Percentiles rank a stretch among this genome's conserved stretches.
Conservation (phyloP, 768 basidiomycete species). For the Suillus variegatus region DNA sequence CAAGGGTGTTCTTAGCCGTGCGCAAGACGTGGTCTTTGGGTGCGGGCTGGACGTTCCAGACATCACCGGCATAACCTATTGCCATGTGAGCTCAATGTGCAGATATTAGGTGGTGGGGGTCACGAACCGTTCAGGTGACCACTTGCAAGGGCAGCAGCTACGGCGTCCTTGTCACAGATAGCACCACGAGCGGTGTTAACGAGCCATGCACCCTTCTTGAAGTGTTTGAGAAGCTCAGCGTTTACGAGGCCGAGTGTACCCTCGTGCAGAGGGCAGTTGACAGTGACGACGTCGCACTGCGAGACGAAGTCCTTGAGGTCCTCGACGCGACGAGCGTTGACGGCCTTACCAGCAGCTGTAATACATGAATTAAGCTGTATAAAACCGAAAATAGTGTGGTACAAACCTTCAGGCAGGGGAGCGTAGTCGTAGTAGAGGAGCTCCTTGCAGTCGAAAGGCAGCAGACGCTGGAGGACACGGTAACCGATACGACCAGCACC, state of each 20-base stretch:
- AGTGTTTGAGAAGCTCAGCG: slow-evolving; percentile 77
- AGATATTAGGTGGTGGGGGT: neutral
- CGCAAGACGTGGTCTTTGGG: slow-evolving; percentile 88
- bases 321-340: slow-evolving; percentile 73
- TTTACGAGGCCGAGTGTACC: slow-evolving; percentile 80
- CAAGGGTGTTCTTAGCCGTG: slow-evolving; percentile 75
- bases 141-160: slow-evolving; percentile 71
- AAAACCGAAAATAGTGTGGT: neutral
- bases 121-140: slow-evolving; percentile 66
- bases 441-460: slow-evolving; percentile 88
- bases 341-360: slow-evolving; percentile 61
- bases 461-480: slow-evolving; percentile 77
- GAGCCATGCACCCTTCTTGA: slow-evolving; percentile 92
- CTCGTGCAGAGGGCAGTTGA: slow-evolving; percentile 89
- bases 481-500: slow-evolving; percentile 85
- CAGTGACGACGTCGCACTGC: slow-evolving; percentile 79
- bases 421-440: slow-evolving; percentile 89
- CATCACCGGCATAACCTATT: slow-evolving; percentile 51
- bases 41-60: slow-evolving; percentile 88
- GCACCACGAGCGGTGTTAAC: slow-evolving; percentile 94
- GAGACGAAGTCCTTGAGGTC: slow-evolving; percentile 65
- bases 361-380: neutral
- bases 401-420: slow-evolving; percentile 60
- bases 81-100: neutral
- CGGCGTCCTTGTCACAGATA: slow-evolving; percentile 83